Base-by-base conservation (phyloP, 2,329 filamentous ascomycete genomes). In the Colletotrichum siamense region DNA sequence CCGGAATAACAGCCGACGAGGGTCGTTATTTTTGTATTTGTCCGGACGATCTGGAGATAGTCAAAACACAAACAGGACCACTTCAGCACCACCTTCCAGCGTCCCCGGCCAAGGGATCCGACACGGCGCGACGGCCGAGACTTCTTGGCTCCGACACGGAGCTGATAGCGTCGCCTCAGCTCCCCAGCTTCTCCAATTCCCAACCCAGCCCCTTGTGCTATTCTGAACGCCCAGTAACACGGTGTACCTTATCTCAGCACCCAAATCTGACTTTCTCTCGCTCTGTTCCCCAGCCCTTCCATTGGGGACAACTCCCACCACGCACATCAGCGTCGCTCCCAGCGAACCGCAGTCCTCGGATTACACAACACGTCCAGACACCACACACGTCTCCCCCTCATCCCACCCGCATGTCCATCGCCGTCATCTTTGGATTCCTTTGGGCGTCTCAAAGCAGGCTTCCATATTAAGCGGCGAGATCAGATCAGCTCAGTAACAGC, bases 111-210 rank as follows among this genome's bases (percentile, higher is more conserved):
- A 55, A 69, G 70, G 70, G 73, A 26, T 36, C 70, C 70, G 65
- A 73, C 64, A 69, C 64, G 63, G 70, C 71, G 30, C 63, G 64
- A 59, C 64, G 73, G 70, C 65, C 64, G 73, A 76, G 59, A 69
- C 34, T 52, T 22, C 74, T 76, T 76, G 65, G 71, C 74, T 73
- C 65, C 74, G 70, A 76, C 70, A 69, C 70, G 70, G 70, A 63
- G 57, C 44, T 65, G 44, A 52, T 52, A 52, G 44, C 44, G 44
- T 69, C 44, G 59, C 70, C 74, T 74, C 36, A 63, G 73, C 34
- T 61, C 28, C 73, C 73, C 73, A 44, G 62, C 39, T 55, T 66
- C 32, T 61, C 66, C 32, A 28, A 44, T 61, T 61, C 15, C 32
- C 34, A 49, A 49, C 39, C 18, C 39, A 26, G 24, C 28, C 26